Base-by-base conservation (phyloP, 2,329 filamentous ascomycete species). In the Curvularia hawaiiensis region DNA sequence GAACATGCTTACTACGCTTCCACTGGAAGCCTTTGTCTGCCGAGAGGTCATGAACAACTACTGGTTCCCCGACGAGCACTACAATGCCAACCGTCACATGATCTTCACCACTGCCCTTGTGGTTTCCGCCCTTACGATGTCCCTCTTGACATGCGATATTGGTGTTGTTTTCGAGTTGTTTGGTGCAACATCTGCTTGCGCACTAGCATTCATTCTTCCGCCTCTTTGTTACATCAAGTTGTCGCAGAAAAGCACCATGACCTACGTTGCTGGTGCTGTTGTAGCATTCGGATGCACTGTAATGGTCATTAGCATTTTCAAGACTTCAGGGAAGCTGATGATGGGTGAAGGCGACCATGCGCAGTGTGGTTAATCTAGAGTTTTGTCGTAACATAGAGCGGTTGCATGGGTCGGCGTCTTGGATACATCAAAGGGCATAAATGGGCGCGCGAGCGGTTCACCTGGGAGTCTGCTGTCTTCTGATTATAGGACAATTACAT, bases 1-100 rank as follows among this genome's bases (percentile, higher is more conserved):
- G 65, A 99, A 99, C 82, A 99, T 99, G 95, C 87, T 99, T 69
- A 97, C 95, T 14, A 98, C 95, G 1, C 82, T 99, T 35, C 95
- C 95, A 0, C 88, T 99, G 59, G 95, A 99, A 81, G 93, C 92
- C 16, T 99, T 99, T 76, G 95, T 99, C 53, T 99, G 95, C 78
- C 87, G 95, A 71, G 95, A 97, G 78, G 93, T 97, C 62, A 96
- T 97, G 91, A 85, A 91, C 66, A 92, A 91, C 62, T 97, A 96
- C 73, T 90, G 85, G 75, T 89, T 88, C 64, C 84, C 86, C 1
- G 79, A 84, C 56, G 85, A 91, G 65, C 89, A 90, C 0, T 96
- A 93, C 79, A 88, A 92, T 74, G 86, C 92, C 68, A 88, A 88
- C 62, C 87, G 92, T 43, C 95, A 99, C 77, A 78, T 99, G 45